Evolutionary conservation across 331 rosid species (phyloP), one percentile per base, ranked within the genome.

Genomic region (Pyrus hybrid): DNA sequence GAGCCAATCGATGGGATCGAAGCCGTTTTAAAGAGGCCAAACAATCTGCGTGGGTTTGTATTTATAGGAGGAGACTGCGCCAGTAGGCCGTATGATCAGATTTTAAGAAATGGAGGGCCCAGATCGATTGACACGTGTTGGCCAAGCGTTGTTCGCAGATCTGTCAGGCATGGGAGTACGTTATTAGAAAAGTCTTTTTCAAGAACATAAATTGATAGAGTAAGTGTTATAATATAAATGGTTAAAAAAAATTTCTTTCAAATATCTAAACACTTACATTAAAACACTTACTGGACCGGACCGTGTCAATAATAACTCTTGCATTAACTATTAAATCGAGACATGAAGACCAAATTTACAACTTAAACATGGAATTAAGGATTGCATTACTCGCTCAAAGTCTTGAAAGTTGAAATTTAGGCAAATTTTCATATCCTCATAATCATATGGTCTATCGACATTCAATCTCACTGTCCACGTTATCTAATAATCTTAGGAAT

Each of bases 31-130:
- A 2, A 0, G 12, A 14, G 5, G 2, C 13, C 21, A 9, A 13
- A 5, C 2, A 11, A 29, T 2, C 3, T 8, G 17, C 45, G 22
- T 6, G 68, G 74, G 23, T 18, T 60, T 8, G 1, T 4, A 28
- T 63, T 32, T 75, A 70, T 81, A 81, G 21, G 63, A 67, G 10
- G 29, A 13, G 70, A 22, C 12, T 47, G 21, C 9, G 18, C 6
- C 5, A 2, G 0, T 51, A 12, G 79, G 76, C 82, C 67, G 90
- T 76, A 23, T 6, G 87, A 88, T 80, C 61, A 43, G 70, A 66
- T 16, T 30, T 51, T 21, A 0, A 32, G n/a, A 12, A 62, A 63
- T 64, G n/a, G 16, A 76, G 57, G 83, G 85, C 6, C 2, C 13
- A 26, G 77, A 76, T 71, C 9, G 2, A 4, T 18, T 20, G 21